These are phyloP conservation scores for Nymphaea thermarum DNA, from an alignment of 164 flowering plant genomes.

Conservation along the genomic window DNA sequence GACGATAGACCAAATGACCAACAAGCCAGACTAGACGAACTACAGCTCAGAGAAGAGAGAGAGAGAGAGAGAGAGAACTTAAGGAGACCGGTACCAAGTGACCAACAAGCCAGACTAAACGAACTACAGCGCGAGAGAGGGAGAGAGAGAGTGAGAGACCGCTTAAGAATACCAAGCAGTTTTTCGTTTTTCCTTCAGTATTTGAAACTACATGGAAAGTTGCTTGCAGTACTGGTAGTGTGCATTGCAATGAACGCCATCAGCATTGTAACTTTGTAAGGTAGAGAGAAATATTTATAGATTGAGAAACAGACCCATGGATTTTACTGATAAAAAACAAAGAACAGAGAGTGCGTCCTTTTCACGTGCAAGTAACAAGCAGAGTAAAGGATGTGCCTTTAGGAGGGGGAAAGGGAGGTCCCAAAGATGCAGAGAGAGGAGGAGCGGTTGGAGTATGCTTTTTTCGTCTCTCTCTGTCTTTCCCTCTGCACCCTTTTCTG, in stretches of 20 bases:
- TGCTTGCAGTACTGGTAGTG: background rate
- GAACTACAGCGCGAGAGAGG: background rate
- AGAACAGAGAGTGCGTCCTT: slow-evolving; percentile 2
- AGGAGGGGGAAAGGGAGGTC: slow-evolving; percentile 1
- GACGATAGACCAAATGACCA: background rate
- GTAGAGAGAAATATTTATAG: background rate
- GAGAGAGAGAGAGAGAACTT: background rate
- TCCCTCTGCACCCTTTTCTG: background rate
- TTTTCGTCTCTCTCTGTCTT: too few relatives aligned
- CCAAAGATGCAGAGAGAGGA: background rate
- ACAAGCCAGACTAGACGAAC: background rate
- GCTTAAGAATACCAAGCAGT: background rate
- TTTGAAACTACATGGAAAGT: background rate
- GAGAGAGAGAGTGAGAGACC: slow-evolving; percentile 1
- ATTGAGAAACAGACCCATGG: background rate
- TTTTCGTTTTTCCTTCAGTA: background rate
- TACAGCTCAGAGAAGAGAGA: too few relatives aligned
- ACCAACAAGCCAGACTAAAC: background rate
- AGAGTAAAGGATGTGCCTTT: slow-evolving; percentile 3
- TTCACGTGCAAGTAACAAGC: slow-evolving; percentile 5
- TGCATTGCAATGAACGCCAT: background rate
- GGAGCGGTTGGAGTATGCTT: background rate
- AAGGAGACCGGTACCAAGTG: background rate
- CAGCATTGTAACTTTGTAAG: background rate
- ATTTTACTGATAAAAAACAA: background rate